Conservation (phyloP, 2,329 filamentous ascomycete genomes). For the Microcyclospora tardicrescens region DNA sequence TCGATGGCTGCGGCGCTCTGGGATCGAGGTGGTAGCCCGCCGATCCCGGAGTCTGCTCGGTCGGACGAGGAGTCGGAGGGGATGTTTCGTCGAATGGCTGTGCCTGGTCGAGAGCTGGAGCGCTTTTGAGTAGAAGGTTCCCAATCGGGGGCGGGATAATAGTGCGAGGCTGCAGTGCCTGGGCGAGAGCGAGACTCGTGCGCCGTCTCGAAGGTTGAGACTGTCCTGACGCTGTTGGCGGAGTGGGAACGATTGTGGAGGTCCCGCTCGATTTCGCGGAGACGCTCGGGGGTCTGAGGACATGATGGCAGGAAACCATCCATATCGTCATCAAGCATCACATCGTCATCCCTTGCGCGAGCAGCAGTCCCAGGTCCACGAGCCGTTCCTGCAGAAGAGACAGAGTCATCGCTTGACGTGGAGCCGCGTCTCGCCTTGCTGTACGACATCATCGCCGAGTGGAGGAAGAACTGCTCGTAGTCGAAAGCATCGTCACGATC, state of each 20-base stretch:
- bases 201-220: constrained; percentile 52
- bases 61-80: constrained; percentile 7
- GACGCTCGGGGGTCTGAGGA: constrained; percentile 21
- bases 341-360: constrained; percentile 8
- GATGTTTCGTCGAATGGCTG: constrained; percentile 5
- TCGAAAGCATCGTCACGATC: constrained; percentile 92
- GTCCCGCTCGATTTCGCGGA: constrained; percentile 21
- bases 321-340: constrained; percentile 5
- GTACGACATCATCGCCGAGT: constrained; percentile 77
- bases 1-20: constrained; percentile 9
- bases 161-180: constrained; percentile 2
- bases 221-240: constrained; percentile 46
- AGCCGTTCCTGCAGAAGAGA: constrained; percentile 40
- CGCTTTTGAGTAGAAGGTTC: not conserved
- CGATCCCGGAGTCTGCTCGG: constrained; percentile 21
- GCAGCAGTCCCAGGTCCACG: constrained; percentile 15
- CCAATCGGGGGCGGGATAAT: constrained; percentile 2
- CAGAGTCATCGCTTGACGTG: constrained; percentile 21
- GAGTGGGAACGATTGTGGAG: constrained; percentile 39
- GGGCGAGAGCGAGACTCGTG: constrained; percentile 30
- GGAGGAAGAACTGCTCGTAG: constrained; percentile 89
- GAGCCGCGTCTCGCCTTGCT: constrained; percentile 29
- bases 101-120: constrained; percentile 5
- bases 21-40: constrained; percentile 15
- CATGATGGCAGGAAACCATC: constrained; percentile 14